Evolutionary conservation across 1,139 yeast genomes (phyloP), one percentile per base, ranked within the genome.

Genomic region (Pichia sp.): DNA sequence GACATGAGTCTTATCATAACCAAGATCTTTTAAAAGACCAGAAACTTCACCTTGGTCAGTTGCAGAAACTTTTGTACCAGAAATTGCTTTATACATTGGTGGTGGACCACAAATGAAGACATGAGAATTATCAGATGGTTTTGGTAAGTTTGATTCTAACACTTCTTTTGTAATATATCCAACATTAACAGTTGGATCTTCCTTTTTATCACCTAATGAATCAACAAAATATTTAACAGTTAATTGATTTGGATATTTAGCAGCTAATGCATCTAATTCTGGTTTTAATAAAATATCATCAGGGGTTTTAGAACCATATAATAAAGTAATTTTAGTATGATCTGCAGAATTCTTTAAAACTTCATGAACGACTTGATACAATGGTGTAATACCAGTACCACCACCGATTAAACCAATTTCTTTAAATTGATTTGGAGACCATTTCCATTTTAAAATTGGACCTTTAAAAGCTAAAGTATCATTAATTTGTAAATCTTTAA

Each of bases 381-480:
- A 74, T 51, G 97, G 98, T 29, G 97, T 87, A 67, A 92, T 87
- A 67, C 97, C 97, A 40, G 95, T 76, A 61, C 98, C 98, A 57
- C 96, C 98, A 55, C 97, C 97, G 58, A 92, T 74, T 70, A 92
- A 75, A 45, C 85, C 84, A 61, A 94, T 77, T 53, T 80, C 73
- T 59, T 84, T 78, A 68, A 78, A 92, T 69, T 81, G 78, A 73
- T 90, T 90, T 57, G 92, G 85, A 61, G 78, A 77, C 90, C 95
- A 87, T 63, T 84, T 80, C 87, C 94, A 90, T 74, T 94, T 94
- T 58, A 76, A 74, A 59, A 89, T 77, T 55, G 98, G 98, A 35
- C 98, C 99, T 73, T 89, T 90, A 76, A 94, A 86, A 10, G 95
- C 71, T 51, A 94, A 76, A 42, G 90, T 77, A 59, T 94, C 97